These are phyloP conservation scores for Babesia bigemina DNA, from an alignment of 169 alveolate genomes.

Conservation along the genomic window DNA sequence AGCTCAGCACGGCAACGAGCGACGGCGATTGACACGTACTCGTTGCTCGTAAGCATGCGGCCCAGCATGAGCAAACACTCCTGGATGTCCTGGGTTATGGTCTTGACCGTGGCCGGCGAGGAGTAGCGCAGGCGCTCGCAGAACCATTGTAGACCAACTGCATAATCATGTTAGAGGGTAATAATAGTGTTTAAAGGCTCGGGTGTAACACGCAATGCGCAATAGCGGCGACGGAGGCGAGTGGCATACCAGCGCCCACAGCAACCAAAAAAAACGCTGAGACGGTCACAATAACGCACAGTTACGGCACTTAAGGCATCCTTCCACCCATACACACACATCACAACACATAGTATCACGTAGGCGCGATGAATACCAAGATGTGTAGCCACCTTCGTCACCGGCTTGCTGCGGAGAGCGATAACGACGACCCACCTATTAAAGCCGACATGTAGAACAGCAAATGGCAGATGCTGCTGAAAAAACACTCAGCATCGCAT, in stretches of 20 bases:
- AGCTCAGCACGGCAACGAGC: slow-evolving; percentile 12
- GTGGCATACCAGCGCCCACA: too few relatives aligned
- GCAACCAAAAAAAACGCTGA: too few relatives aligned
- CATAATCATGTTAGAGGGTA: not conserved
- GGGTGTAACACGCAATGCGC: too few relatives aligned
- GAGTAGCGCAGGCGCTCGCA: slow-evolving; percentile 1
- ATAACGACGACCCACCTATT: slow-evolving; percentile 3
- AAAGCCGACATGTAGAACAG: not conserved
- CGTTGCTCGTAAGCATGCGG: not conserved
- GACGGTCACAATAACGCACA: too few relatives aligned
- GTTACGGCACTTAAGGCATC: too few relatives aligned
- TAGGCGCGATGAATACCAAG: not conserved
- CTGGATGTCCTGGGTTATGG: not conserved
- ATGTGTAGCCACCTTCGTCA: not conserved
- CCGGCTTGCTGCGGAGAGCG: not conserved
- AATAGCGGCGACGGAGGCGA: too few relatives aligned
- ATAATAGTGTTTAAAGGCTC: too few relatives aligned
- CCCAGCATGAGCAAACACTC: slow-evolving; percentile 16
- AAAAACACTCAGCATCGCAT: slow-evolving; percentile 19
- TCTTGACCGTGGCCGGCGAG: not conserved
- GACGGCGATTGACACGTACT: slow-evolving; percentile 9
- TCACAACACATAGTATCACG: too few relatives aligned
- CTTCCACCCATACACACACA: too few relatives aligned
- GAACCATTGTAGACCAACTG: slow-evolving; percentile 16
- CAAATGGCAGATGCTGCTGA: not conserved